phyloP scores from a whole-genome alignment of 805 yeast species.

The Suhomyces prunicola region DNA sequence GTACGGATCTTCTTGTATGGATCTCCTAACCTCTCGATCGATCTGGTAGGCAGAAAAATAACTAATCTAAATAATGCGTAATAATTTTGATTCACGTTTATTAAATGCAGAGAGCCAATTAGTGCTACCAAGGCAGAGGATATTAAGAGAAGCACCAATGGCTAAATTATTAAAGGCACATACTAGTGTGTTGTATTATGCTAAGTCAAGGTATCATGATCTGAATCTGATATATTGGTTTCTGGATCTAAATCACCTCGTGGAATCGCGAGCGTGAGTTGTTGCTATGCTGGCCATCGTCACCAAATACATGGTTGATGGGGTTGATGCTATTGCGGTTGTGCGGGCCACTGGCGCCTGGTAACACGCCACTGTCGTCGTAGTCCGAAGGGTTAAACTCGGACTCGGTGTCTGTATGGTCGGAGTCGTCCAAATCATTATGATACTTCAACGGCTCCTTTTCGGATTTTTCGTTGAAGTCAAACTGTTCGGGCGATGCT shows the following conservation, averaged over 20 bases:
- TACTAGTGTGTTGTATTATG: neutral
- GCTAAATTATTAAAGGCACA: neutral
- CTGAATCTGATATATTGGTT: too few relatives aligned
- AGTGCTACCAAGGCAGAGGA: neutral
- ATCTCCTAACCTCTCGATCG: neutral
- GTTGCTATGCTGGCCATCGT: conserved; percentile 14
- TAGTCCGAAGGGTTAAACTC: conserved; percentile 19
- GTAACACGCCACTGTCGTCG: conserved; percentile 14
- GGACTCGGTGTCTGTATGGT: conserved; percentile 7
- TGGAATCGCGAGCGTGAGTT: conserved; percentile 22
- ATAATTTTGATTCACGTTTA: neutral
- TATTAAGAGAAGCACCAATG: neutral
- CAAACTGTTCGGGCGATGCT: conserved; percentile 19
- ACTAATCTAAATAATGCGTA: neutral
- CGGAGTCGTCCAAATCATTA: neutral
- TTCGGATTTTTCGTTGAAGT: conserved; percentile 16
- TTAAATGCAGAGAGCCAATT: neutral
- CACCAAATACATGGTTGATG: conserved; percentile 1
- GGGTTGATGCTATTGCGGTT: neutral
- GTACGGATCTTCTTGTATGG: neutral
- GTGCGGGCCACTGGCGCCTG: conserved; percentile 8
- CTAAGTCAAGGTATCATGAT: too few relatives aligned
- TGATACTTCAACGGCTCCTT: conserved; percentile 5
- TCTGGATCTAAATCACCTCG: conserved; percentile 12
- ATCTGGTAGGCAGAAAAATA: neutral